Percentiles rank a stretch among this genome's conserved stretches.
Conservation (phyloP, 2,329 filamentous ascomycete species). For the Stagonosporopsis chrysanthemi region DNA sequence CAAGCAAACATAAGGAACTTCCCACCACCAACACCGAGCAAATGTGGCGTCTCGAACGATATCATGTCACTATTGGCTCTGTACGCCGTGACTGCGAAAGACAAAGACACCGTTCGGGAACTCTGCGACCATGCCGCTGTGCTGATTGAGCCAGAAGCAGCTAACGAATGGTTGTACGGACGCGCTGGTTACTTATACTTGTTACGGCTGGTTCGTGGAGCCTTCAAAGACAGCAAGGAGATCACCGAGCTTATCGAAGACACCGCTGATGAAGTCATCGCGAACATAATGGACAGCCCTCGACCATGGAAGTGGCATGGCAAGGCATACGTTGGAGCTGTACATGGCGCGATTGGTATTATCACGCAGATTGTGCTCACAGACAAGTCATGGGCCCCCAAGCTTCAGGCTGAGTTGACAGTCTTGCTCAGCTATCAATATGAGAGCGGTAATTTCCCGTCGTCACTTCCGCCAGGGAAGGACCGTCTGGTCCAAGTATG, state of each 20-base stretch:
- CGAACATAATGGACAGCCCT: constrained; percentile 64
- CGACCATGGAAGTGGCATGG: constrained; percentile 71
- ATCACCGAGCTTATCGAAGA: constrained; percentile 61
- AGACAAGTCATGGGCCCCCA: constrained; percentile 61
- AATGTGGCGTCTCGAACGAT: constrained; percentile 60
- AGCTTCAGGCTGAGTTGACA: constrained; percentile 62
- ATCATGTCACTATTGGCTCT: constrained; percentile 60
- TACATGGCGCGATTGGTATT: constrained; percentile 73
- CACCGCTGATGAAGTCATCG: constrained; percentile 64
- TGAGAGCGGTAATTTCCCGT: constrained; percentile 69
- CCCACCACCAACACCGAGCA: constrained; percentile 54
- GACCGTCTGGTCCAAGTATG: constrained; percentile 69
- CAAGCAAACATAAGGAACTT: constrained; percentile 59
- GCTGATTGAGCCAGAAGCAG: constrained; percentile 56
- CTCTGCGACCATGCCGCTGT: constrained; percentile 60
- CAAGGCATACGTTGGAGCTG: constrained; percentile 69
- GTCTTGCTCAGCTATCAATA: constrained; percentile 67
- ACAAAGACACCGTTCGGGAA: constrained; percentile 57
- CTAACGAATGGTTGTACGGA: constrained; percentile 72
- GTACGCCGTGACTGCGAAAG: constrained; percentile 59
- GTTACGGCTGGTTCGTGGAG: constrained; percentile 67
- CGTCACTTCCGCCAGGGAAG: constrained; percentile 59
- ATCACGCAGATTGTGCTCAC: constrained; percentile 72
- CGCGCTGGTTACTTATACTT: constrained; percentile 73
- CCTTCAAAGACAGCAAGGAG: constrained; percentile 59